Conservation (phyloP, 176 grass and related monocot genomes). For the Otatea glauca region DNA sequence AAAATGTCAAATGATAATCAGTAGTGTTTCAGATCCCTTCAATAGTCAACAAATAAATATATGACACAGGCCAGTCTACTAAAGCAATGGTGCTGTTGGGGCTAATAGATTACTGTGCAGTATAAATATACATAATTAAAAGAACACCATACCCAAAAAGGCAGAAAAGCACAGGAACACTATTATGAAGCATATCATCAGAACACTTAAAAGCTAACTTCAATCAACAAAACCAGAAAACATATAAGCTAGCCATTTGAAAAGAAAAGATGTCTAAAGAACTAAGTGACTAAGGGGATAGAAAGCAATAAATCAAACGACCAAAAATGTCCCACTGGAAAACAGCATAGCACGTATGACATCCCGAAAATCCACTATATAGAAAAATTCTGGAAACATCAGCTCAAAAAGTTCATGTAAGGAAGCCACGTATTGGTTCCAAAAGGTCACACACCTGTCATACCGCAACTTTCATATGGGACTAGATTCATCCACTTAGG, state of each 20-base stretch:
- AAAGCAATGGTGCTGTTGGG: not conserved
- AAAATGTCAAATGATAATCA: not conserved
- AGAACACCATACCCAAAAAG: not conserved
- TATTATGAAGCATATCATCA: not conserved
- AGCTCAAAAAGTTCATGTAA: not conserved
- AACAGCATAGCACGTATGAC: not conserved
- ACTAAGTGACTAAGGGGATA: not conserved
- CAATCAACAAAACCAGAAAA: slow-evolving; percentile 15
- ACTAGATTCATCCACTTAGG: not conserved
- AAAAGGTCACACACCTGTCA: slow-evolving; percentile 4
- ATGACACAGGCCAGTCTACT: not conserved
- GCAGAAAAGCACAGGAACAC: not conserved
- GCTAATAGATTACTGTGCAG: not conserved
- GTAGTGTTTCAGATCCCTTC: not conserved
- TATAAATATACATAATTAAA: not conserved
- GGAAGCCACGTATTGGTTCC: not conserved
- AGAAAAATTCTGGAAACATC: slow-evolving; percentile 10
- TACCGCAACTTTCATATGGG: not conserved
- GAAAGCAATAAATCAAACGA: slow-evolving; percentile 21
- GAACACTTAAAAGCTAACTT: slow-evolving; percentile 22
- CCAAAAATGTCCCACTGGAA: not conserved
- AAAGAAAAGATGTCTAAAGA: slow-evolving; percentile 21
- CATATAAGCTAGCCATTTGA: not conserved
- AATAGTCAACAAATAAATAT: not conserved
- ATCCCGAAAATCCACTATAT: not conserved